Base-by-base conservation (phyloP, 2,329 filamentous ascomycete species). In the Beauveria brongniartii region DNA sequence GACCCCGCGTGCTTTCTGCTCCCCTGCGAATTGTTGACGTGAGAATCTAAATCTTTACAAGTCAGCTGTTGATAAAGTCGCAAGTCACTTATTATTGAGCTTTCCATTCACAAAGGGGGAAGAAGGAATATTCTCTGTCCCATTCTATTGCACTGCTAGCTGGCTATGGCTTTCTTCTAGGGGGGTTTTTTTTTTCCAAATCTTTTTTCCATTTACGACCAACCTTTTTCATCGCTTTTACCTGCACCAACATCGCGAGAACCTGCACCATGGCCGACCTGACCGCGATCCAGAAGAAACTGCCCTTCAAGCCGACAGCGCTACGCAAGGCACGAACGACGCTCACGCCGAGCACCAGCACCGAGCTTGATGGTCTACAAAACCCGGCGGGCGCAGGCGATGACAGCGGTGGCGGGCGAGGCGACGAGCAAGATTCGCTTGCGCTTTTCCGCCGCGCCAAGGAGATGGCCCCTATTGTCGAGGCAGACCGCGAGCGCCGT, bases 251-350 rank as follows among this genome's bases (percentile, higher is more conserved):
- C 14, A 40, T 51, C 54, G 44, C 26, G 26, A 40, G 30, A 12
- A 24, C 20, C 52, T 24, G 24, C 55, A 65, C 53, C 52, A 77
- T 77, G 74, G 68, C 69, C 12, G 72, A 74, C 52, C 28, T 30
- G 5, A 53, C 44, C 22, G 28, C 61, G 14, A 75, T 71, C 65
- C 72, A 71, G 60, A 76, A 75, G 66, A 75, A 73, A 63, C 74
- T 81, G 1, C 79, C 79, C 0, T 81, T 81, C 69, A 81, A 81
- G 63, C 77, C 77, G 14, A 81, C 78, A 2, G 77, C 73, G 22
- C 69, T 77, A 64, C 75, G 73, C 51, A 70, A 69, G 44, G 67
- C 68, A 48, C 55, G 44, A 66, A 69, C 1, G 9, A 41, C 44
- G 24, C 34, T 50, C 5, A 41, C 64, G 26, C 68, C 73, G 18